Percentiles rank a stretch among this genome's conserved stretches.
Evolutionary conservation across 768 basidiomycete species (phyloP).

Genomic region (Austroboletus eburneus): DNA sequence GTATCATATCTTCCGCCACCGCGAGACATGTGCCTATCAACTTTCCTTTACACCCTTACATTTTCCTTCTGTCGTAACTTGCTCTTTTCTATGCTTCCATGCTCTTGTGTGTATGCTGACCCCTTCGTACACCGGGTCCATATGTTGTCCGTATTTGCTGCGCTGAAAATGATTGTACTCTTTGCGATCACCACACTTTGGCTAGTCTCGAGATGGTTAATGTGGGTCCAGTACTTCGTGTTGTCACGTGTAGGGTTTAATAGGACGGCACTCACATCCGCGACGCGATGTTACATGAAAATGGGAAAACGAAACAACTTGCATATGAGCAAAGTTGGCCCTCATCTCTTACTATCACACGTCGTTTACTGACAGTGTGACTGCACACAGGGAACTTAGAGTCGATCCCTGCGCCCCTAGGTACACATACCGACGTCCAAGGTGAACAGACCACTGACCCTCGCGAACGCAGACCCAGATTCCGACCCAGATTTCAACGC

Average conservation of each 20-base stretch:
- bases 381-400: conserved; percentile 14
- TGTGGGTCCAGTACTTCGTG: too few species aligned
- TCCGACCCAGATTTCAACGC: conserved; percentile 34
- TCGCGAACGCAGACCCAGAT: conserved; percentile 22
- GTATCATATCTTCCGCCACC: conserved; percentile 17
- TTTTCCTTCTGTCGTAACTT: conserved; percentile 18
- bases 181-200: conserved; percentile 18
- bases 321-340: conserved; percentile 22
- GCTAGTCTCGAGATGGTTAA: not conserved
- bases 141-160: conserved; percentile 30
- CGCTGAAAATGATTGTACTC: conserved; percentile 30
- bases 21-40: conserved; percentile 30
- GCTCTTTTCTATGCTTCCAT: conserved; percentile 17
- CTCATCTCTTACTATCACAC: not conserved
- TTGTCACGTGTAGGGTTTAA: conserved; percentile 18
- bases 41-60: conserved; percentile 12
- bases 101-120: conserved; percentile 27
- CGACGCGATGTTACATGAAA: conserved; percentile 17
- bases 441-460: not conserved
- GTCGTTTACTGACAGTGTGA: not conserved
- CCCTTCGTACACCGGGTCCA: conserved; percentile 19
- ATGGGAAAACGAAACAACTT: conserved; percentile 9
- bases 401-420: conserved; percentile 36
- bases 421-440: conserved; percentile 12
- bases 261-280: too few species aligned